Base-by-base conservation (phyloP, 345 rosid species). In the Orychophragmus violaceus region DNA sequence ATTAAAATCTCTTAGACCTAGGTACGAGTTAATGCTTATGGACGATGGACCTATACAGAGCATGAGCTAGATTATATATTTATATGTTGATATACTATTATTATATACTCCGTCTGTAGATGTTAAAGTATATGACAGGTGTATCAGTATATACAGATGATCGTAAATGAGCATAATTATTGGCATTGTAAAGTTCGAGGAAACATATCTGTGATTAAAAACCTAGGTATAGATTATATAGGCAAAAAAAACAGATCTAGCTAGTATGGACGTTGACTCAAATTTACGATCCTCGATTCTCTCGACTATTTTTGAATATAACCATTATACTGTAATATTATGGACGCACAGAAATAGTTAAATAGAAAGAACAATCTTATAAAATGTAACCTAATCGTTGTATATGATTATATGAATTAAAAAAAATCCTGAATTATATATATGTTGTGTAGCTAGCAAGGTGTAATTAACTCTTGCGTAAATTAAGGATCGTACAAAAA, bases 121-220 rank as follows among this genome's bases (percentile, higher is more conserved):
- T 41, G 17, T 22, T 4, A 35, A 35, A n/a, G 25, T 41, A 16
- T 19, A 48, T 59, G 66, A 25, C 13, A 22, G 23, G 35, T 29
- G 19, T 46, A 12, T 44, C 1, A 16, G 17, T 59, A 51, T 39
- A 59, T n/a, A 5, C 33, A 14, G 21, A 60, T 39, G 61, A 41
- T 70, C 46, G 60, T 28, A 41, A 37, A 69, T 61, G 62, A 3
- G 13, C 22, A 61, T 30, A 61, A 23, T 23, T 41, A 70, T 62
- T 18, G n/a, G 10, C 29, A 54, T 16, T 52, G 62, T 44, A 32
- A 52, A 30, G 16, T 70, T 62, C 74, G 62, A 70, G 66, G 42
- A 28, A 36, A 3, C 52, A 28, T 69, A 37, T 11, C 44, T 24
- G 50, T 18, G 22, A 48, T 25, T 25, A 48, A 8, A 45, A 57